Conservation (phyloP, 2,329 filamentous ascomycete species). For the Diaporthe capsici region DNA sequence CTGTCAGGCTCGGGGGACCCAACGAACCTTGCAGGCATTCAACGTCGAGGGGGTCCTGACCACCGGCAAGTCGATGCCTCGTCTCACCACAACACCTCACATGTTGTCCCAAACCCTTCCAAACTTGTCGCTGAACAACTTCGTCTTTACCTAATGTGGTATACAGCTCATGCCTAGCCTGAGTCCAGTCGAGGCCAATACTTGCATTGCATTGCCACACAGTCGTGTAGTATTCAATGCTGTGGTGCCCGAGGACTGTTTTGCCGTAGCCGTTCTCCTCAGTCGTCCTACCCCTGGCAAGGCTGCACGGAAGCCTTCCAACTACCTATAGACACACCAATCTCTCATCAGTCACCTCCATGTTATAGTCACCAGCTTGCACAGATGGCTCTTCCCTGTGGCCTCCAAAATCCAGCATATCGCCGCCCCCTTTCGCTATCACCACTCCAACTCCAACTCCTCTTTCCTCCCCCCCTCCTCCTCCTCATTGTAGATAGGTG, state of each 20-base stretch:
- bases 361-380: neutral
- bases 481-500: neutral
- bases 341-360: neutral
- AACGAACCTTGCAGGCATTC: conserved; percentile 14
- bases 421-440: neutral
- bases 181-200: neutral
- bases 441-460: neutral
- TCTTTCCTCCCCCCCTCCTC: neutral
- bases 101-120: neutral
- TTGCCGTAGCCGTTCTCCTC: neutral
- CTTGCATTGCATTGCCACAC: neutral
- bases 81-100: neutral
- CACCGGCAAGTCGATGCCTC: neutral
- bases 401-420: neutral
- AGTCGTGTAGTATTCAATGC: neutral
- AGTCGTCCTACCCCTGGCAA: neutral
- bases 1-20: neutral
- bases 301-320: neutral
- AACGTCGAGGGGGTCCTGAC: neutral
- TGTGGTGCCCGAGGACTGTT: neutral
- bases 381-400: neutral
- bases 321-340: neutral
- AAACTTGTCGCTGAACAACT: neutral
- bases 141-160: neutral
- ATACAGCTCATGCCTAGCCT: neutral